Percentiles rank a stretch among this genome's conserved stretches.
These are phyloP conservation scores for Conringia planisiliqua DNA, from an alignment of 345 rosid genomes.

Conservation along the genomic window DNA sequence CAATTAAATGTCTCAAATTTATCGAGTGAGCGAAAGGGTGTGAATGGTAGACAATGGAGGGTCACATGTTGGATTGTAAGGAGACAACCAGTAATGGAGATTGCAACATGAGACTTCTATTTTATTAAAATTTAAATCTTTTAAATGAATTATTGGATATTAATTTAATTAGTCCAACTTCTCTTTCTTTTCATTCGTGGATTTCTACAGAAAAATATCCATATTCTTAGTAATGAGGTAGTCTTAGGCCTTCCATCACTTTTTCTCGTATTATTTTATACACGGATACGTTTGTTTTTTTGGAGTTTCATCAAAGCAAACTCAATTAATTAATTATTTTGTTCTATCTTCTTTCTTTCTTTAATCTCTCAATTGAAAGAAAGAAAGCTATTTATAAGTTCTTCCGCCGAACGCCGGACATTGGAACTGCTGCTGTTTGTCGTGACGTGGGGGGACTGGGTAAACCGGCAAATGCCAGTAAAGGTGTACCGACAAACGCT, in stretches of 20 bases:
- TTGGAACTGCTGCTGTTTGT: constrained; percentile 35
- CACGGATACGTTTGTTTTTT: constrained; percentile 12
- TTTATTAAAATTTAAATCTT: background rate
- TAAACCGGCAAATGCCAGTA: constrained; percentile 23
- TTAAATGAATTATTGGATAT: background rate
- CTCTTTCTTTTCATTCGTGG: constrained; percentile 23
- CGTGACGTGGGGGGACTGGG: constrained; percentile 23
- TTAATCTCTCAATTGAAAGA: background rate
- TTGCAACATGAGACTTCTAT: constrained; percentile 32
- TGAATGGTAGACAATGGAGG: constrained; percentile 52
- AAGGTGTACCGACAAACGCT: constrained; percentile 31
- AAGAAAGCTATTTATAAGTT: constrained; percentile 12
- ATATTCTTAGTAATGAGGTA: constrained; percentile 26
- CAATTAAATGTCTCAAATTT: background rate
- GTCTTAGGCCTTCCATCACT: constrained; percentile 29
- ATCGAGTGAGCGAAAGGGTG: constrained; percentile 14
- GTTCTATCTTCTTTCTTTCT: background rate
- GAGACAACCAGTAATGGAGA: constrained; percentile 58
- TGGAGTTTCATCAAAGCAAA: constrained; percentile 26
- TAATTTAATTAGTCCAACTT: constrained; percentile 2
- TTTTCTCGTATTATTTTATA: constrained; percentile 22
- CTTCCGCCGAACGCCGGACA: constrained; percentile 45
- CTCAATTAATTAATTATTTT: background rate
- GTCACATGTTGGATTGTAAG: constrained; percentile 49
- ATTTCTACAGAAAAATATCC: background rate